Conservation (phyloP, 768 basidiomycete species). For the Amanita exitialis region DNA sequence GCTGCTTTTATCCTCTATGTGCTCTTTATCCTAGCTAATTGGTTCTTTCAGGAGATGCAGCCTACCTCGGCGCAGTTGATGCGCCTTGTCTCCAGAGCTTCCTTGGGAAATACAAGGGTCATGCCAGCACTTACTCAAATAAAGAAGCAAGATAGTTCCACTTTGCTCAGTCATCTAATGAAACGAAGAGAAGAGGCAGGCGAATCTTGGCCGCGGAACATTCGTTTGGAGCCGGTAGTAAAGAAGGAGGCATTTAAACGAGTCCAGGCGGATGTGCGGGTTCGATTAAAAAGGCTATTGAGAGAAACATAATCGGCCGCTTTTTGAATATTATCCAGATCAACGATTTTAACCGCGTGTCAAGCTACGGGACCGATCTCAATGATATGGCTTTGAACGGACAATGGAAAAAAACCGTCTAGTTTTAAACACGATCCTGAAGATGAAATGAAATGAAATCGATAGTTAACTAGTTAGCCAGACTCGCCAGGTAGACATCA, state of each 20-base stretch:
- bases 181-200: slow-evolving; percentile 24
- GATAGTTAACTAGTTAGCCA: too few species aligned
- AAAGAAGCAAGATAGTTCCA: slow-evolving; percentile 22
- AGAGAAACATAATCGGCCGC: slow-evolving; percentile 25
- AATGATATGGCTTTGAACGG: background rate
- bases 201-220: slow-evolving; percentile 31
- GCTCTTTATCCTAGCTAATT: background rate
- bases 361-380: background rate
- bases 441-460: too few species aligned
- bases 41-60: slow-evolving; percentile 19
- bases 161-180: slow-evolving; percentile 26
- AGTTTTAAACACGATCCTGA: too few species aligned
- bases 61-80: slow-evolving; percentile 24
- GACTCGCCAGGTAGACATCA: too few species aligned
- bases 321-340: background rate
- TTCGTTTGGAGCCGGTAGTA: slow-evolving; percentile 33
- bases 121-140: slow-evolving; percentile 22
- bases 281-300: slow-evolving; percentile 28
- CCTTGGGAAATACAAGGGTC: slow-evolving; percentile 22
- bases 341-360: background rate
- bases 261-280: slow-evolving; percentile 27
- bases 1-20: background rate
- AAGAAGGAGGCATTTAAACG: slow-evolving; percentile 28
- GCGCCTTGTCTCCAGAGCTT: slow-evolving; percentile 25
- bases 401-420: too few species aligned